Conservation (phyloP, 441 rosid genomes). For the Rhodomyrtus psidioides region DNA sequence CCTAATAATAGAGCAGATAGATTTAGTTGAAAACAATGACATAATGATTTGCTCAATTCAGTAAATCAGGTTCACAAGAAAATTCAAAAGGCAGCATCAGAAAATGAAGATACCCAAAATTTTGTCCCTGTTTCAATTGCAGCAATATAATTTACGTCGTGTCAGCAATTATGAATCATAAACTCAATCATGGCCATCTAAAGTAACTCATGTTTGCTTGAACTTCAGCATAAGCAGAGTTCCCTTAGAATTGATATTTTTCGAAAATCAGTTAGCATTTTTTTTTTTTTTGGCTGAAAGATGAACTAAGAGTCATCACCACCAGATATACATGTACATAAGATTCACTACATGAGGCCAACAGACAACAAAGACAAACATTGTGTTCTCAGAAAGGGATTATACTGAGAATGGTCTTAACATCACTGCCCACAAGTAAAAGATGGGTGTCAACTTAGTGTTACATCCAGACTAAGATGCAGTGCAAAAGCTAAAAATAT, state of each 20-base stretch:
- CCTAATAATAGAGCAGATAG: not conserved
- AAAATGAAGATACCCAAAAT: not conserved
- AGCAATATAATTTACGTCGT: not conserved
- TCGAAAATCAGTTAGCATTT: not conserved
- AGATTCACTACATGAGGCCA: not conserved
- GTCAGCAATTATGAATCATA: not conserved
- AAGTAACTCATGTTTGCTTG: not conserved
- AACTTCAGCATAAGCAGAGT: not conserved
- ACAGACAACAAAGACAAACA: not conserved
- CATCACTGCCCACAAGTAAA: not conserved
- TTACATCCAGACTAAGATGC: not conserved
- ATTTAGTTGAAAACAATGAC: not conserved
- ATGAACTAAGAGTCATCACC: not conserved
- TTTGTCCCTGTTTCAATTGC: not conserved
- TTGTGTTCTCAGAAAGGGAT: not conserved
- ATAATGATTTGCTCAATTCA: not conserved
- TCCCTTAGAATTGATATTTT: not conserved
- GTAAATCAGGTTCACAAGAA: not conserved
- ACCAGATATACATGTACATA: not conserved
- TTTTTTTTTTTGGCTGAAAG: not conserved
- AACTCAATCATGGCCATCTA: not conserved
- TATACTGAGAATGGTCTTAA: not conserved
- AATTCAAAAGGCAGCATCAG: not conserved
- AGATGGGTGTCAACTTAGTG: not conserved
- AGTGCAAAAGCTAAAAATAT: not conserved